phyloP scores from a whole-genome alignment of 225 moss, liverwort and hornwort genomes.

The Ulota crispa region DNA sequence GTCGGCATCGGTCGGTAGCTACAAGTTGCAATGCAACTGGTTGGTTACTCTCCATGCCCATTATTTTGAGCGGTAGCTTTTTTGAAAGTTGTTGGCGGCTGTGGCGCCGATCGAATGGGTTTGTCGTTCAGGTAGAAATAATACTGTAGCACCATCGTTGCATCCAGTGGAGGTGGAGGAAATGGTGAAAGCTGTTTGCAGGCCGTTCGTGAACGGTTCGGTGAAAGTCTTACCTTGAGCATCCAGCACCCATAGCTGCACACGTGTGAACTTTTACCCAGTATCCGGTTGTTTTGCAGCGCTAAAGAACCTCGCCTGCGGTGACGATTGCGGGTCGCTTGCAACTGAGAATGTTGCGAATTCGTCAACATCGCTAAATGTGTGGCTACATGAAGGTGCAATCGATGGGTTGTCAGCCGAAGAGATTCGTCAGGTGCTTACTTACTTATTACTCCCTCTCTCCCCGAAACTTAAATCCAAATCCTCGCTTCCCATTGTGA shows the following conservation, averaged over 20 bases:
- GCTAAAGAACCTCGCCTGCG: background rate
- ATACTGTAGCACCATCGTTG: background rate
- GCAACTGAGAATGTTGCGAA: conserved; percentile 10
- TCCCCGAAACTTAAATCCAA: background rate
- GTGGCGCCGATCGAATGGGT: background rate
- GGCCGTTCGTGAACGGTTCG: background rate
- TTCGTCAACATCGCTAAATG: background rate
- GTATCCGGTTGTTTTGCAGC: background rate
- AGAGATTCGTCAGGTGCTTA: conserved; percentile 43
- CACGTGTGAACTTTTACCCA: background rate
- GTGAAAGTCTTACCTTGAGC: background rate
- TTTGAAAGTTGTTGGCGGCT: background rate
- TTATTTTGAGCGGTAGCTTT: background rate
- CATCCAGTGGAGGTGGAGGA: background rate
- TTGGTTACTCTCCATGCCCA: background rate
- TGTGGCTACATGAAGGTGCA: conserved; percentile 14
- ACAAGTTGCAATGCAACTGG: background rate
- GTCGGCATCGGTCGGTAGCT: background rate
- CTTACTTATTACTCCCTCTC: background rate
- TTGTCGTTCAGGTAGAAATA: background rate
- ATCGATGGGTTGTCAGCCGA: conserved; percentile 34
- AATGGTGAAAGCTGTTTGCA: background rate
- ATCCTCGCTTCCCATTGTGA: background rate
- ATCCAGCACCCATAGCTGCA: background rate
- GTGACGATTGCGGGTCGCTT: background rate